Base-by-base conservation (phyloP, 2,329 filamentous ascomycete genomes). In the Arthrobotrys sinensis region DNA sequence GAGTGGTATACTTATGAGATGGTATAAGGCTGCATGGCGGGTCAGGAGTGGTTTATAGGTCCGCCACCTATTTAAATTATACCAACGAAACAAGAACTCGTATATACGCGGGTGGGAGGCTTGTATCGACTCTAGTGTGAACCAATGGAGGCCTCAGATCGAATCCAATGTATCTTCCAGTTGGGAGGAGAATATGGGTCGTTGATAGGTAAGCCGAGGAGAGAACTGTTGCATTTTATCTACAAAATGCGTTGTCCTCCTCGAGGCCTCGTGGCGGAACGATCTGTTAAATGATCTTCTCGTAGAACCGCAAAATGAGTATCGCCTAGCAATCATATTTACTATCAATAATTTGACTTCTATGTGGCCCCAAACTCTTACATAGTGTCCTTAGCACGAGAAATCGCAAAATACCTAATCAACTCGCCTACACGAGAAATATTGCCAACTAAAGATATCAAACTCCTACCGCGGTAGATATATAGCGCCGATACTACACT, bases 171-270 rank as follows among this genome's bases (percentile, higher is more conserved):
- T n/a, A n/a, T n/a, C n/a, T n/a, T n/a, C n/a, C n/a, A n/a, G n/a
- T n/a, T n/a, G n/a, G n/a, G n/a, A n/a, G n/a, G n/a, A n/a, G n/a
- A n/a, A n/a, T n/a, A n/a, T n/a, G n/a, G n/a, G n/a, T n/a, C n/a
- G n/a, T n/a, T n/a, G n/a, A n/a, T n/a, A n/a, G n/a, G 24, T 28
- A 28, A 28, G n/a, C 24, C 2, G 24, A 4, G 24, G 24, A 28
- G 24, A 21, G 16, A 10, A 10, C 11, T 69, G 66, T 69, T 69
- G 66, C 24, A 69, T 69, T 69, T 69, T 46, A 12, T 16, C n/a
- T 1, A 32, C n/a, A 14, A 32, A 11, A 48, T 46, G 66, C 19
- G 66, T 48, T 69, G 66, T 55, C 19, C 8, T 45, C 34, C 36
- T 32, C 28, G 48, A 12, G 48, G 21, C 34, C 36, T 32, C 45